phyloP scores from a whole-genome alignment of 257 asterid genomes.

The Solanum bulbocastanum region DNA sequence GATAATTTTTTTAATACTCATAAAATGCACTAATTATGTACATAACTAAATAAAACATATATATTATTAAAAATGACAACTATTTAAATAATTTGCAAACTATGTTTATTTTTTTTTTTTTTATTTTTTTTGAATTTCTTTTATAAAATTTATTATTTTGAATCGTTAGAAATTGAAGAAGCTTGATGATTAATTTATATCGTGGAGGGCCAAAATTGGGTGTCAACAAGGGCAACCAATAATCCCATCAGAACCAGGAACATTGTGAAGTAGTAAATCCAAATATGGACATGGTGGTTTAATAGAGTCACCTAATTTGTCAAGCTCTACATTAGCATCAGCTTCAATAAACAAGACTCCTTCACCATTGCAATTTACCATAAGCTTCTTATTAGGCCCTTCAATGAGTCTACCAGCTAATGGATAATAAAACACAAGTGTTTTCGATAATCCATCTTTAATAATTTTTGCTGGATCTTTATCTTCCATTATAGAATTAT shows the following conservation, averaged over 20 bases:
- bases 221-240: no score
- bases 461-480: background rate
- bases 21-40: no score
- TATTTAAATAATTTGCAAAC: no score
- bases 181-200: no score
- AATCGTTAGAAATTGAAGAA: no score
- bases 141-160: no score
- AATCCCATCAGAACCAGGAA: background rate
- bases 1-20: no score
- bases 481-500: background rate
- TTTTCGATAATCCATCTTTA: constrained; percentile 8
- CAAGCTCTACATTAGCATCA: background rate
- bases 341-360: constrained; percentile 13
- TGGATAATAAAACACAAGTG: constrained; percentile 9
- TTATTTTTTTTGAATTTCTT: no score
- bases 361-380: constrained; percentile 3
- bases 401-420: constrained; percentile 9
- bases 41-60: no score
- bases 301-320: background rate
- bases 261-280: background rate
- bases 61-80: no score
- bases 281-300: background rate
- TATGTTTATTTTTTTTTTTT: no score
- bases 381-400: background rate
- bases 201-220: no score